A percentile compares a stretch with the other conserved stretches of the same genome.
These are phyloP conservation scores for Chlamydomonas sphaeroides DNA, from an alignment of 139 green algal genomes.

Conservation along the genomic window DNA sequence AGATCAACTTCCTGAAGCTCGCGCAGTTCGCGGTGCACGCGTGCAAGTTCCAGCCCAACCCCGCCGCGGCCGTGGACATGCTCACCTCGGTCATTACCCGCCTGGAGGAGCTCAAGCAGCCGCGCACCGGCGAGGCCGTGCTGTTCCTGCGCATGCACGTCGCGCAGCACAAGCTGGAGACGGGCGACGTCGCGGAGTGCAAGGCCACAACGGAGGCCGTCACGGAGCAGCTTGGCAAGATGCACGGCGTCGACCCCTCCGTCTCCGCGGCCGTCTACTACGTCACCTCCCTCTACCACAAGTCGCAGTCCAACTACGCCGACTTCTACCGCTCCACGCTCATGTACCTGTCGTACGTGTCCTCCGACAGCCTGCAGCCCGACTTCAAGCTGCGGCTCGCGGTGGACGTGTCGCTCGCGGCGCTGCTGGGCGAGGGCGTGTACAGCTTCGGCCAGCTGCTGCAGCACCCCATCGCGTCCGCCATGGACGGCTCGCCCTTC, in stretches of 20 bases:
- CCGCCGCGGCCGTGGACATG: conserved; percentile 62
- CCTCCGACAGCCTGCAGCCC: conserved; percentile 77
- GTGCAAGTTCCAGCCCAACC: conserved; percentile 62
- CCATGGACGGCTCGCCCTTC: conserved; percentile 75
- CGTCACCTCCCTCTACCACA: conserved; percentile 86
- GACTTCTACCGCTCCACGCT: conserved; percentile 85
- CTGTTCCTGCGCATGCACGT: conserved; percentile 94
- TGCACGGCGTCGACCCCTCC: conserved; percentile 82
- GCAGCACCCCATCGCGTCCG: conserved; percentile 92
- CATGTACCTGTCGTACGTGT: conserved; percentile 94
- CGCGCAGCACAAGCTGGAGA: conserved; percentile 84
- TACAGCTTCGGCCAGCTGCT: conserved; percentile 99
- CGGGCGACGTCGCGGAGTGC: conserved; percentile 41
- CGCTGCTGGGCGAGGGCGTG: conserved; percentile 93
- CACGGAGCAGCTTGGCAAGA: conserved; percentile 75
- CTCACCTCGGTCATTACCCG: conserved; percentile 70
- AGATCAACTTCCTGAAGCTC: conserved; percentile 94
- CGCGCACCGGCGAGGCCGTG: conserved; percentile 78
- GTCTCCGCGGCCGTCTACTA: conserved; percentile 91
- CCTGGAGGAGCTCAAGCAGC: conserved; percentile 79
- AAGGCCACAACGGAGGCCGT: conserved; percentile 78
- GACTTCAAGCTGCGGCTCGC: conserved; percentile 85
- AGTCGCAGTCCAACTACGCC: conserved; percentile 86
- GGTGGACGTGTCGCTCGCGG: conserved; percentile 94
- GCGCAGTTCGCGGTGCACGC: conserved; percentile 85